Evolutionary conservation across 169 alveolate species (phyloP), one percentile per base, ranked within the genome.

Genomic region (Babesia sp.): DNA sequence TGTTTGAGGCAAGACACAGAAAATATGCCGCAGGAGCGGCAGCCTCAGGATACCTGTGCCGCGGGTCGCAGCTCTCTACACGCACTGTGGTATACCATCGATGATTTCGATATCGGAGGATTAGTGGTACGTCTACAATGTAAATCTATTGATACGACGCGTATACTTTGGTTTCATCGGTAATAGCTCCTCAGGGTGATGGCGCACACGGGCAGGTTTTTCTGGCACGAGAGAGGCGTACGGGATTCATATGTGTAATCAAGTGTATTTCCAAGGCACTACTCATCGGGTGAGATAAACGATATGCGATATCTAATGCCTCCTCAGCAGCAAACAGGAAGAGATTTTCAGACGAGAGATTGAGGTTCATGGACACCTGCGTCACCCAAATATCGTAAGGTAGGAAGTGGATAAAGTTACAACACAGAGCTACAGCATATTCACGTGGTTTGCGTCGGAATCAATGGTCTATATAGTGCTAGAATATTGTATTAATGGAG

Each of bases 131-230:
- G 58, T 45, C 46, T 14, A 22, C 2, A 18, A 22, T 29, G 7
- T n/a, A 12, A 39, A 36, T 63, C 24, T 39, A 31, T 37, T 31
- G 46, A 8, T 44, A 51, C n/a, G n/a, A n/a, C n/a, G n/a, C n/a
- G n/a, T n/a, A n/a, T n/a, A n/a, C 50, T 42, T 14, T 16, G 16
- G 20, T 55, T 55, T 14, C 8, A 70, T 18, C 34, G n/a, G 12
- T 46, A 24, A 5, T 14, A 12, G 39, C 33, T 36, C 8, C 53
- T 54, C 42, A 91, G 90, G 96, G 97, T 0, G 95, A 91, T 50
- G 97, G 97, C 2, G 96, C 96, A 37, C 95, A 92, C 58, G 97
- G 97, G 1, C 82, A 86, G n/a, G 96, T 93, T 1, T 93, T 92
- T 56, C 74, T 93, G 39, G 97, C 95, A 1, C 83, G 95, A 69